Base-by-base conservation (phyloP, 2,329 filamentous ascomycete species). In the Pestalotiopsis sp. region DNA sequence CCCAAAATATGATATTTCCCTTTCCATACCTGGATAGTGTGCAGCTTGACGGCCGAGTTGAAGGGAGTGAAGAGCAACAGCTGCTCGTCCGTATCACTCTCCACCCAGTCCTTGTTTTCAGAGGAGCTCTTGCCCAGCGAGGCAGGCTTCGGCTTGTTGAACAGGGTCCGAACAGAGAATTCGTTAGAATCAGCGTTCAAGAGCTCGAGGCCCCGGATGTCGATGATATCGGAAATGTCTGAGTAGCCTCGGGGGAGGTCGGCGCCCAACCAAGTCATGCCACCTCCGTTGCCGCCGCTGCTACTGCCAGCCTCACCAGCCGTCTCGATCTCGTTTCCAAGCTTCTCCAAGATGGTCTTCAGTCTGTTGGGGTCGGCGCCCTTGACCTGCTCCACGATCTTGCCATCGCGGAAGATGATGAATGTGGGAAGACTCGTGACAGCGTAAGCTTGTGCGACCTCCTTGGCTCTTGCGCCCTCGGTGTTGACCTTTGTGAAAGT, bases 61-160 rank as follows among this genome's bases (percentile, higher is more conserved):
- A 99, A 97, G 0, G 96, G 95, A 68, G 97, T 86, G 81, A 91
- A 98, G 61, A 99, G 87, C 87, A 98, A 93, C 71, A 99, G 85
- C 84, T 99, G 96, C 82, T 98, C 95, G 78, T 99, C 96, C 45
- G 95, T 97, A 77, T 98, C 95, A 80, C 94, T 98, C 85, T 98
- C 93, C 25, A 98, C 91, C 91, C 93, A 98, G 81, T 99, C 95
- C 77, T 88, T 89, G 41, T 83, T 82, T 11, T 97, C 95, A 39
- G 94, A 94, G 77, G 97, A 93, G 80, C 92, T 97, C 84, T 97
- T 98, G 80, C 97, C 94, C 75, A 88, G 87, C n/a, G 83, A 81
- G 14, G 82, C 80, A 20, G 79, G 81, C 77, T 90, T 90, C 67
- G 82, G 86, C 75, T 90, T 89, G 63, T 91, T 90, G 77, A 98